phyloP scores from a whole-genome alignment of 345 rosid species.

The Odontarrhena argentea region DNA sequence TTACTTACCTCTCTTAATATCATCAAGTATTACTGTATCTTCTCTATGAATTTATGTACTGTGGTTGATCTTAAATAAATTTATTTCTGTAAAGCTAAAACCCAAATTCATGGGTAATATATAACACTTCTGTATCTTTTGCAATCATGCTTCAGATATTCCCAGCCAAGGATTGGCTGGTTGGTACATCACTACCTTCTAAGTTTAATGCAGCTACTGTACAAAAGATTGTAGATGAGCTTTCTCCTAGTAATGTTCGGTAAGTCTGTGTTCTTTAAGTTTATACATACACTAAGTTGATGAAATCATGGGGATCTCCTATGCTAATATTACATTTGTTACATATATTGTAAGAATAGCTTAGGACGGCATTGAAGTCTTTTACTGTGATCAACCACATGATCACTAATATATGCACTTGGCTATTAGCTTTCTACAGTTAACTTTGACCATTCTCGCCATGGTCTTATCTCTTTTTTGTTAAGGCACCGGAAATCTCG shows the following conservation, averaged over 20 bases:
- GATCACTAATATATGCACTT: not conserved
- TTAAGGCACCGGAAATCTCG: not conserved
- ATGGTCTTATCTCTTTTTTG: conserved; percentile 1
- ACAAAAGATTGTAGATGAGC: conserved; percentile 62
- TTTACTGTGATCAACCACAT: not conserved
- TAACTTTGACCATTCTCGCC: conserved; percentile 13
- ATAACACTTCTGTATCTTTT: conserved; percentile 13
- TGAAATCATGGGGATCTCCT: conserved; percentile 2
- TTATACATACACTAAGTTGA: not conserved
- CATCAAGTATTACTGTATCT: not conserved
- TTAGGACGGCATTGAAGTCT: not conserved
- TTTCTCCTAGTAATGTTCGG: conserved; percentile 71
- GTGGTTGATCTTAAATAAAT: conserved; percentile 15
- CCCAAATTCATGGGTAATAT: conserved; percentile 12
- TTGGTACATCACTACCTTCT: conserved; percentile 74
- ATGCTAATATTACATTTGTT: not conserved
- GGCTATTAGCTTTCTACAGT: not conserved
- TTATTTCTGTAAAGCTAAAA: not conserved
- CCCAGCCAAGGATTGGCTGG: conserved; percentile 84
- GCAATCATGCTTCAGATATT: conserved; percentile 53
- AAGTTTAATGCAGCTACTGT: conserved; percentile 60
- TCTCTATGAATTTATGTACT: not conserved
- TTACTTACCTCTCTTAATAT: conserved; percentile 15
- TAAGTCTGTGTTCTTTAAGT: conserved; percentile 40
- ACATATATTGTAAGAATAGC: conserved; percentile 15